These are phyloP conservation scores for Pseudogymnoascus destructans DNA, from an alignment of 2,329 filamentous ascomycete species.

Conservation along the genomic window DNA sequence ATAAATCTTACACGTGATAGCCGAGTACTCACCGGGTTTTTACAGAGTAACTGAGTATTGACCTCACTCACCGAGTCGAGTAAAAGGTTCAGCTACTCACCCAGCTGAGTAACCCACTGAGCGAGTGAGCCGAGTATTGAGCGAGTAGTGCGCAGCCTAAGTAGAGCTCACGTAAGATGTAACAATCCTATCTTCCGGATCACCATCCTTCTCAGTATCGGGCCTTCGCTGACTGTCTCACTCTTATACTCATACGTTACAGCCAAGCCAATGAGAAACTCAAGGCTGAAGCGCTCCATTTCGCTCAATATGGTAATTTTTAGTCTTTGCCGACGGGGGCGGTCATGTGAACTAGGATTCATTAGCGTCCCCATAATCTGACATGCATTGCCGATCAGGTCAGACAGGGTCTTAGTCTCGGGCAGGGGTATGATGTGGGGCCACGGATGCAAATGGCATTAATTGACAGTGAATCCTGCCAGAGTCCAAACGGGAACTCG, in stretches of 20 bases:
- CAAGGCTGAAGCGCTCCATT: background rate
- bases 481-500: background rate
- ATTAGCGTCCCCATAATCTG: background rate
- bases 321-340: background rate
- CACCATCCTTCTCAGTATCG: background rate
- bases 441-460: background rate
- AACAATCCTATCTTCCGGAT: background rate
- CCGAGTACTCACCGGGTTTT: no score
- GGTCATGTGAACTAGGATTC: background rate
- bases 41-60: no score
- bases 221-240: background rate
- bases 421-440: background rate
- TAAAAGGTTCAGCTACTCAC: no score
- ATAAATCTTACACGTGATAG: no score
- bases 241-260: background rate
- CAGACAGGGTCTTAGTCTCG: background rate
- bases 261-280: background rate
- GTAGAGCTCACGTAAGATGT: background rate
- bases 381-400: background rate
- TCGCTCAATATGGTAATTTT: background rate
- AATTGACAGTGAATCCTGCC: background rate
- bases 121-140: no score
- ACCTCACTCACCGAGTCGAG: no score
- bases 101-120: no score
- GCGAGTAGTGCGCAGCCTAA: no score